Conservation (phyloP, 768 basidiomycete species). For the Suillus fuscotomentosus region DNA sequence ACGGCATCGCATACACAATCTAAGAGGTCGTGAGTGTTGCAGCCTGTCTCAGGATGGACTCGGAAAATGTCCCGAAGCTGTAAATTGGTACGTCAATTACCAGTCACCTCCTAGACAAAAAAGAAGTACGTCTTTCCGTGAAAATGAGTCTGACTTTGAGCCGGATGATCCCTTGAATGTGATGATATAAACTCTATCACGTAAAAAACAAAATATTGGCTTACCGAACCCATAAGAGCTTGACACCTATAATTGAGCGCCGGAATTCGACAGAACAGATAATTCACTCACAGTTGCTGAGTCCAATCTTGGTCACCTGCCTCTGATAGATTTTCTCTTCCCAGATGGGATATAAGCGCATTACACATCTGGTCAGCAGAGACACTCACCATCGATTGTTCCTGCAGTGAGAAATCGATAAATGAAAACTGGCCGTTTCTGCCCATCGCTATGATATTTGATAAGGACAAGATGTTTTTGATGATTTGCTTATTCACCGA, state of each 20-base stretch:
- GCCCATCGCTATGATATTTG: slow-evolving; percentile 70
- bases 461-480: slow-evolving; percentile 10
- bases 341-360: slow-evolving; percentile 6
- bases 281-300: slow-evolving; percentile 72
- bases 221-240: slow-evolving; percentile 75
- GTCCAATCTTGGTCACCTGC: slow-evolving; percentile 90
- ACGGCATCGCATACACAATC: slow-evolving; percentile 65
- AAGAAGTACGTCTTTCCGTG: slow-evolving; percentile 71
- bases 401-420: slow-evolving; percentile 86
- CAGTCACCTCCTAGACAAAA: not conserved
- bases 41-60: slow-evolving; percentile 73
- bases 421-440: slow-evolving; percentile 88
- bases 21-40: slow-evolving; percentile 92
- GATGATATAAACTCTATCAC: slow-evolving; percentile 8
- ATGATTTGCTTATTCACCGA: slow-evolving; percentile 47
- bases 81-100: slow-evolving; percentile 1
- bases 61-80: slow-evolving; percentile 93
- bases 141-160: slow-evolving; percentile 84
- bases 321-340: slow-evolving; percentile 90
- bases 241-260: not conserved
- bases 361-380: not conserved
- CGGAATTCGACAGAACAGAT: slow-evolving; percentile 1
- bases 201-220: slow-evolving; percentile 8
- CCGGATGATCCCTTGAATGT: slow-evolving; percentile 37
- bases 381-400: slow-evolving; percentile 76